Evolutionary conservation across 1,139 yeast genomes (phyloP).

Genomic region (Pichia sp.): DNA sequence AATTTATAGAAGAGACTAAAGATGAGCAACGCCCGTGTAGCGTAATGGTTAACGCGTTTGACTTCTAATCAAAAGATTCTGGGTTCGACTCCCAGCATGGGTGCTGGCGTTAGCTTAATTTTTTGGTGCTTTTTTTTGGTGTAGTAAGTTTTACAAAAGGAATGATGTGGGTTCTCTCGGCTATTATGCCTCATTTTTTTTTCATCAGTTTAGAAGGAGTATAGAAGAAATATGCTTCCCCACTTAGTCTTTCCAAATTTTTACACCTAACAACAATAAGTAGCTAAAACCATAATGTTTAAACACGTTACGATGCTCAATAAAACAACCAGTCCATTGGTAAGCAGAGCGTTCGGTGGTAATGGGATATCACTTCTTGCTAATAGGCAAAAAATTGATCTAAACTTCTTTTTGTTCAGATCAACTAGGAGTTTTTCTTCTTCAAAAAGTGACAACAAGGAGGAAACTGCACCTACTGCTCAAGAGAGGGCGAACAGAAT

Average conservation of each 20-base stretch:
- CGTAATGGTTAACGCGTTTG: conserved; percentile 19
- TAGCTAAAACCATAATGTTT: background rate
- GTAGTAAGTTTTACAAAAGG: too few species aligned
- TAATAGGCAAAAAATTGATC: background rate
- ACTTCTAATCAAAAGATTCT: conserved; percentile 18
- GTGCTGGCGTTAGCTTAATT: conserved; percentile 13
- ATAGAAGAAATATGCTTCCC: too few species aligned
- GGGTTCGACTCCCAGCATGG: conserved; percentile 19
- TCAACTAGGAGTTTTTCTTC: background rate
- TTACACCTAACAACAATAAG: too few species aligned
- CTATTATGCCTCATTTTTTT: too few species aligned
- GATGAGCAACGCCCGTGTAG: conserved; percentile 12
- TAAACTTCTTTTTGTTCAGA: background rate
- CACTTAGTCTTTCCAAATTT: too few species aligned
- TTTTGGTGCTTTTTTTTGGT: too few species aligned
- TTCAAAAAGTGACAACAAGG: background rate
- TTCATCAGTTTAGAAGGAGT: too few species aligned
- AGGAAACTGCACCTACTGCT: conserved; percentile 9
- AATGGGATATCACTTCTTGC: background rate
- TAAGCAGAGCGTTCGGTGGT: background rate
- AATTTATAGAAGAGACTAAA: background rate
- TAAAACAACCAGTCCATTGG: background rate
- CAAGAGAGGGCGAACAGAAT: conserved; percentile 24
- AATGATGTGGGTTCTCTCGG: too few species aligned
- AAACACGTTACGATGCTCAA: background rate